Evolutionary conservation across 805 yeast species (phyloP).

Genomic region (Komagataella kurtzmanii): DNA sequence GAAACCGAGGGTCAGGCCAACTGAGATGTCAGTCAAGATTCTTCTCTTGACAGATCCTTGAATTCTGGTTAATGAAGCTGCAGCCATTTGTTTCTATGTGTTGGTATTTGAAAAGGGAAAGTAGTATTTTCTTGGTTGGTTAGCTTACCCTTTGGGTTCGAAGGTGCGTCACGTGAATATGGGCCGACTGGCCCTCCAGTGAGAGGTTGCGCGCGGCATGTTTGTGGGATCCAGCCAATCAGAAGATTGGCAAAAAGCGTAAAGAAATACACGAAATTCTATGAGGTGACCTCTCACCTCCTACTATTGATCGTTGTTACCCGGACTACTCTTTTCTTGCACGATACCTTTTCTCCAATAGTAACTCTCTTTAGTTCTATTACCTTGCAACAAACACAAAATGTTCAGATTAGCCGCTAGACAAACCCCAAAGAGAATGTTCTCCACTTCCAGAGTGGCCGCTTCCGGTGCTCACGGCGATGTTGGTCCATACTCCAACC

Average conservation of each 20-base stretch:
- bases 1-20: slow-evolving; percentile 21
- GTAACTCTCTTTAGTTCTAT: neutral
- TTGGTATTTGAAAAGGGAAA: neutral
- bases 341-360: neutral
- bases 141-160: neutral
- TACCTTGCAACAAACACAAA: neutral
- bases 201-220: neutral
- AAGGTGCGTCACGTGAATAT: neutral
- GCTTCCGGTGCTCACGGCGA: slow-evolving; percentile 38
- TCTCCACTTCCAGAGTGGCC: slow-evolving; percentile 35
- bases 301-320: neutral
- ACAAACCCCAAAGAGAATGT: slow-evolving; percentile 24
- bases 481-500: slow-evolving; percentile 80
- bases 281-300: neutral
- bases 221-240: neutral
- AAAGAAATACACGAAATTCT: neutral
- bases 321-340: neutral
- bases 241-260: neutral
- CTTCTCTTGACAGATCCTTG: slow-evolving; percentile 67
- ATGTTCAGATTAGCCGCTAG: slow-evolving; percentile 6
- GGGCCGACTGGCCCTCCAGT: neutral
- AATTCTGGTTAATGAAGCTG: slow-evolving; percentile 57
- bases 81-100: slow-evolving; percentile 35
- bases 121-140: neutral
- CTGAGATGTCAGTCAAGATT: slow-evolving; percentile 63